Base-by-base conservation (phyloP, 768 basidiomycete species). In the Suillus subluteus region DNA sequence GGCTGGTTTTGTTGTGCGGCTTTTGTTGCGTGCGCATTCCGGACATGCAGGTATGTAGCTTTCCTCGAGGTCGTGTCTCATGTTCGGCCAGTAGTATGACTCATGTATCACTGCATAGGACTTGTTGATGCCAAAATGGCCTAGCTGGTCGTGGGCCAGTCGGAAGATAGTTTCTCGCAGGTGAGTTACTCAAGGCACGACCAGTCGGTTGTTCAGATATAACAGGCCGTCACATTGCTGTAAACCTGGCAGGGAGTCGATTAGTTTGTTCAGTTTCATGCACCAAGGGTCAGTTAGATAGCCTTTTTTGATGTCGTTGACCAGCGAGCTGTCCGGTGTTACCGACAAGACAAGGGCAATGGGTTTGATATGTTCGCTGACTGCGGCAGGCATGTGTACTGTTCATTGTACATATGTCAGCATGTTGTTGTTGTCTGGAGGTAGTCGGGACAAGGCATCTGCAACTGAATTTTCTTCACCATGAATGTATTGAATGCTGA, bases 401-500 rank as follows among this genome's bases (percentile, higher is more conserved):
- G n/a, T n/a, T n/a, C n/a, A n/a, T n/a, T n/a, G n/a, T n/a, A n/a
- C n/a, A n/a, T n/a, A n/a, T n/a, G n/a, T n/a, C n/a, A n/a, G n/a
- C n/a, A n/a, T n/a, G n/a, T n/a, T n/a, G n/a, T n/a, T n/a, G n/a
- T n/a, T n/a, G n/a, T n/a, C n/a, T n/a, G n/a, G n/a, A n/a, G n/a
- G n/a, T n/a, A n/a, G n/a, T n/a, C n/a, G n/a, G n/a, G n/a, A n/a
- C n/a, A n/a, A n/a, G n/a, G n/a, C n/a, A n/a, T n/a, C n/a, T n/a
- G n/a, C n/a, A n/a, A n/a, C n/a, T n/a, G n/a, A n/a, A n/a, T n/a
- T n/a, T n/a, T n/a, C n/a, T n/a, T n/a, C n/a, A n/a, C n/a, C 9
- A 48, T 72, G 65, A 73, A 85, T 66, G 63, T 83, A 84, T 4
- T 63, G 61, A 21, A 83, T 78, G 0, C 68, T 50, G 18, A 71